Percentiles rank a stretch among this genome's conserved stretches.
Evolutionary conservation across 176 grass and related monocot genomes (phyloP).

Genomic region (Tillandsia leiboldiana): DNA sequence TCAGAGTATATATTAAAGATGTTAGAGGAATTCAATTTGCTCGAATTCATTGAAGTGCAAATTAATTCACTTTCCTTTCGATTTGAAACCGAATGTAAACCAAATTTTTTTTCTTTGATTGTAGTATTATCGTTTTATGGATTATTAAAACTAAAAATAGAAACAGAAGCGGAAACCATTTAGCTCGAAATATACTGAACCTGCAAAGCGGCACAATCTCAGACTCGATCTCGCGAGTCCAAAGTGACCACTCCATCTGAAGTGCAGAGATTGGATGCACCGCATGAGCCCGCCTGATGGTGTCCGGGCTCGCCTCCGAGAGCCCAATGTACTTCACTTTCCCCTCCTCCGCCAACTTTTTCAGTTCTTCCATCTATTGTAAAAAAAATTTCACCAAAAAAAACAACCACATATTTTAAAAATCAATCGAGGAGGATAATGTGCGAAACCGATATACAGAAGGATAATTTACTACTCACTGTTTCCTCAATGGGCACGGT

Average conservation of each 20-base stretch:
- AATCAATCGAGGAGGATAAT: neutral
- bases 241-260: conserved; percentile 11
- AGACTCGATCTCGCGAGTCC: conserved; percentile 48
- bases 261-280: conserved; percentile 57
- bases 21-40: too few relatives aligned
- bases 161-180: too few relatives aligned
- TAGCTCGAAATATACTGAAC: conserved; percentile 12
- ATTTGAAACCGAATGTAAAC: neutral
- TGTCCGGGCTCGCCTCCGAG: conserved; percentile 49
- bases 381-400: neutral
- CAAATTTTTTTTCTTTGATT: too few relatives aligned
- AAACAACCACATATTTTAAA: neutral
- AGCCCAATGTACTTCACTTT: conserved; percentile 66
- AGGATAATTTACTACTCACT: conserved; percentile 9
- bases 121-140: too few relatives aligned
- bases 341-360: conserved; percentile 47
- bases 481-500: conserved; percentile 66
- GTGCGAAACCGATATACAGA: too few relatives aligned
- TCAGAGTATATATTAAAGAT: too few relatives aligned
- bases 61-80: neutral
- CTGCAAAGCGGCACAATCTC: conserved; percentile 54
- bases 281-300: conserved; percentile 56
- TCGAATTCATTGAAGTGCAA: neutral
- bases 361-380: conserved; percentile 48
- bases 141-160: too few relatives aligned